Percentiles rank a stretch among this genome's conserved stretches.
Evolutionary conservation across 2,329 filamentous ascomycete genomes (phyloP).

Genomic region (Claviceps sp.): DNA sequence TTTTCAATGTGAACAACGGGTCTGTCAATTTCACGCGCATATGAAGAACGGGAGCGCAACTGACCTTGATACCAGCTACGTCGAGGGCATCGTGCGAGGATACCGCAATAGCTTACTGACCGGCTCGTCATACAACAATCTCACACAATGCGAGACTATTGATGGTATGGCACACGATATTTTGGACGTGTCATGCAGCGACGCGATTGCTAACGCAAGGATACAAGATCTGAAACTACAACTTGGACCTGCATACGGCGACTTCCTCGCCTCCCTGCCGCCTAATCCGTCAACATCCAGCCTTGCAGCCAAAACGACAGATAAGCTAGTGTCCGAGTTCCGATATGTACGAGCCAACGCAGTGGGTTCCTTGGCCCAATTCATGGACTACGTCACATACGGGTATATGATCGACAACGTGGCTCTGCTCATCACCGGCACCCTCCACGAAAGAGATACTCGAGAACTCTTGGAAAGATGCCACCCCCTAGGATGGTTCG

Average conservation of each 20-base stretch:
- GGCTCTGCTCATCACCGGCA: constrained; percentile 92
- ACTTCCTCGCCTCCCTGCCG: constrained; percentile 85
- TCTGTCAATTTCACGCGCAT: constrained; percentile 27
- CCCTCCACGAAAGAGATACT: constrained; percentile 92
- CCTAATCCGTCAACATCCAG: constrained; percentile 94
- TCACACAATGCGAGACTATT: constrained; percentile 95
- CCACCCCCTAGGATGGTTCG: constrained; percentile 95
- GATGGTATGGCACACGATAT: constrained; percentile 47
- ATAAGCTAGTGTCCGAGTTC: constrained; percentile 96
- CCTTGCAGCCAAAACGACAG: constrained; percentile 87
- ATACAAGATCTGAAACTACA: constrained; percentile 88
- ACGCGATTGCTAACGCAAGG: not conserved
- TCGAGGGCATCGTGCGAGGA: constrained; percentile 93
- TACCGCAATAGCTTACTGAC: constrained; percentile 92
- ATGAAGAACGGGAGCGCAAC: constrained; percentile 6
- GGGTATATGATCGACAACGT: constrained; percentile 99
- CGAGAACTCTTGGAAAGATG: constrained; percentile 89
- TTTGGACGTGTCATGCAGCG: not conserved
- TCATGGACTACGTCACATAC: constrained; percentile 97
- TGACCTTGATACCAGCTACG: constrained; percentile 50
- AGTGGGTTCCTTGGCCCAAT: constrained; percentile 78
- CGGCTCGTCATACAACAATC: constrained; percentile 79
- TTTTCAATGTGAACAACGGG: constrained; percentile 92
- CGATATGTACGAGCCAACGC: constrained; percentile 91
- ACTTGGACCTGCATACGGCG: constrained; percentile 90